These are phyloP conservation scores for Aspergillus sp. DNA, from an alignment of 2,329 filamentous ascomycete species.

Conservation along the genomic window DNA sequence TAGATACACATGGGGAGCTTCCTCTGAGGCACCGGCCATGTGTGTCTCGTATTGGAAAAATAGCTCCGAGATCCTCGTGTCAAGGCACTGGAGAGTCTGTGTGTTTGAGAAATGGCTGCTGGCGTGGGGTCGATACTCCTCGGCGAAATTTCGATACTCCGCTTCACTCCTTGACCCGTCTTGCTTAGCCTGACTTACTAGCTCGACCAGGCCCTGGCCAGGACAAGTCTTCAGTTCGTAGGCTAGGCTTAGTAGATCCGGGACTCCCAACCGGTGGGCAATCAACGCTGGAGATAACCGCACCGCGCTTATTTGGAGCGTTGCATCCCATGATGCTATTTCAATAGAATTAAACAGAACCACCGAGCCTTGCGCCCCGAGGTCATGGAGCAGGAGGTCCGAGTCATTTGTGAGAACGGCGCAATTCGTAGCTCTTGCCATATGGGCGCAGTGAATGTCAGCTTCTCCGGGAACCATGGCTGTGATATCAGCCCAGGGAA, in stretches of 20 bases:
- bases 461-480: conserved; percentile 79
- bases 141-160: conserved; percentile 31
- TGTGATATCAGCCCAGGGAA: conserved; percentile 39
- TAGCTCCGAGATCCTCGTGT: conserved; percentile 53
- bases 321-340: conserved; percentile 14
- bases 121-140: conserved; percentile 33
- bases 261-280: conserved; percentile 32
- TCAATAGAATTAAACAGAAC: conserved; percentile 68
- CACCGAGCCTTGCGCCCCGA: conserved; percentile 62
- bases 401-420: conserved; percentile 81
- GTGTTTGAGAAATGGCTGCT: conserved; percentile 1
- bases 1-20: conserved; percentile 57
- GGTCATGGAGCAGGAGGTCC: conserved; percentile 74
- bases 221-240: conserved; percentile 38
- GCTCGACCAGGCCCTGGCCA: conserved; percentile 25
- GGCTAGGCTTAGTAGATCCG: conserved; percentile 36
- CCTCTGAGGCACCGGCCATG: conserved; percentile 14
- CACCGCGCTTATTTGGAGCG: conserved; percentile 28
- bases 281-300: conserved; percentile 39
- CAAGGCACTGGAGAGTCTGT: conserved; percentile 28
- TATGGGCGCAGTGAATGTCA: conserved; percentile 72
- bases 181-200: conserved; percentile 28
- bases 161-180: conserved; percentile 11
- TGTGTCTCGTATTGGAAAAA: conserved; percentile 43
- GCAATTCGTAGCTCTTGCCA: conserved; percentile 55